Evolutionary conservation across 345 rosid species (phyloP), one percentile per base, ranked within the genome.

Genomic region (Eucalyptus sp.): DNA sequence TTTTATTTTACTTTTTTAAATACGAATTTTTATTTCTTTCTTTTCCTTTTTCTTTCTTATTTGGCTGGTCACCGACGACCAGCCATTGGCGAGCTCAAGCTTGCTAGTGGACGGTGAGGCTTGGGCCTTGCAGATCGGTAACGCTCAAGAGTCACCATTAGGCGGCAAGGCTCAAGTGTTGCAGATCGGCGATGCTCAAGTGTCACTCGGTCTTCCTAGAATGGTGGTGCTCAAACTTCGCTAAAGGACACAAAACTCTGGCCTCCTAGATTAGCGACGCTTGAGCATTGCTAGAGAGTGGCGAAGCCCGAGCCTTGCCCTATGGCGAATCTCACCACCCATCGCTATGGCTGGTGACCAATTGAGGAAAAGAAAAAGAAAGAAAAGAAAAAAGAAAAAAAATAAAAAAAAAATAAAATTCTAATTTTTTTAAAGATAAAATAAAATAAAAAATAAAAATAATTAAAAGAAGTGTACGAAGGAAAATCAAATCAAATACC

Each of bases 41-140:
- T 17, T 52, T 18, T 7, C 0, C 0, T 2, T 18, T 20, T 8
- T 3, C 3, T 1, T 52, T 52, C 24, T 52, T 18, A 18, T 52
- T 18, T 52, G 22, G 22, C 0, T 16, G 3, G 20, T 15, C 0
- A 3, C 0, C 0, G 0, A 7, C 18, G 1, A 15, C 1, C 3
- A 3, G 1, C 54, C 20, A 51, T 3, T 7, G 9, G 24, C 1
- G 4, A 52, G 22, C 22, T 52, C 1, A 9, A 52, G 56, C 56
- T 52, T 7, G 56, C 56, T 7, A 7, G 56, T 7, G 0, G 1
- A 52, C 0, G 0, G 1, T 18, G 58, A 52, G 24, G 24, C 58
- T 18, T 3, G 24, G 10, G 24, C 58, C 58, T 18, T 0, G 10
- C 0, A 7, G 0, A 52, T 52, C 0, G 1, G 0, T 1, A 52